Base-by-base conservation (phyloP, 2,329 filamentous ascomycete genomes). In the Didymella keratinophila region DNA sequence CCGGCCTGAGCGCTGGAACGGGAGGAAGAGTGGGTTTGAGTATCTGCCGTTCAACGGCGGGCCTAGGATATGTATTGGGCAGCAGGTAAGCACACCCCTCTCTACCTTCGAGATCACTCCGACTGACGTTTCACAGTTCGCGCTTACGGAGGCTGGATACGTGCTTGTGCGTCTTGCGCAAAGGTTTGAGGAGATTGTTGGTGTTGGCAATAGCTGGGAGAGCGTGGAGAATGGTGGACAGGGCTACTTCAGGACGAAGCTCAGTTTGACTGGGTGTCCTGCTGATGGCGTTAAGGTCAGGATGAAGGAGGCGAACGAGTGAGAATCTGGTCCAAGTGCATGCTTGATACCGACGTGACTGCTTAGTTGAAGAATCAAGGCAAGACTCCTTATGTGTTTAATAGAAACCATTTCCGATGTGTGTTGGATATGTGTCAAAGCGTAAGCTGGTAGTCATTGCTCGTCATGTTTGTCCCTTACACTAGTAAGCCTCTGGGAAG, bases 41-140 rank as follows among this genome's bases (percentile, higher is more conserved):
- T 76, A 71, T 49, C 46, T 76, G 9, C 74, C 74, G 0, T 76
- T 76, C 54, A 73, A 74, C 50, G 71, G 71, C 2, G 72, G 72
- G 3, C 69, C 72, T 2, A 60, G 71, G 4, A 71, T 75, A 2
- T 74, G 71, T 48, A 68, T 75, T 43, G 72, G 71, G 1, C 70
- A 75, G 56, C 70, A 58, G 39, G 56, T 58, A 12, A 27, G 56
- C 44, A 4, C 5, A 4, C 16, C 3, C 4, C 14, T 11, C 25
- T 10, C 8, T n/a, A 9, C 5, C 2, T 18, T 10, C 0, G 3
- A 16, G 8, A 3, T 12, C 10, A 4, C 4, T 7, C 8, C 10
- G 14, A 11, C 47, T 56, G 11, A 56, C 8, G 4, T 1, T 1
- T 9, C 11, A 8, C 23, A 74, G 42, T 75, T 75, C 51, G 71